Conservation (phyloP, 2,329 filamentous ascomycete species). For the Alternaria angustiovoidea region DNA sequence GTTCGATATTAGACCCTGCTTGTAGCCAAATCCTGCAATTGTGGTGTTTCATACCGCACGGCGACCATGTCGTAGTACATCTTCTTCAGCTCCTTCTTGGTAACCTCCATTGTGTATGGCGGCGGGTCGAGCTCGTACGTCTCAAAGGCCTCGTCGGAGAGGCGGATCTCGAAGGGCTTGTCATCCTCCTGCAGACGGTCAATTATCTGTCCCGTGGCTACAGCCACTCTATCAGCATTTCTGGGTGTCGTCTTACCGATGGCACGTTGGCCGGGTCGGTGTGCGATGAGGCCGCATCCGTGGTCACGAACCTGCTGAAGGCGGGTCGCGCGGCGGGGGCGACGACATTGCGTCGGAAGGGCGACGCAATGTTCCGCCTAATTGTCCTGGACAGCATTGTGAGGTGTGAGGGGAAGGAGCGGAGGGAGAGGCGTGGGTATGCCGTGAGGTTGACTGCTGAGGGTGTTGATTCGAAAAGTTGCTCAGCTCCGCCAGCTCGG, state of each 20-base stretch:
- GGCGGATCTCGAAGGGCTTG: constrained; percentile 87
- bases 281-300: constrained; percentile 90
- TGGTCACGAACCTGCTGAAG: constrained; percentile 83
- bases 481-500: constrained; percentile 29
- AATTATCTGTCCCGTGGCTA: constrained; percentile 21
- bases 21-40: background rate
- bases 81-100: constrained; percentile 97
- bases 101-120: constrained; percentile 88
- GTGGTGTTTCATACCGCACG: constrained; percentile 73
- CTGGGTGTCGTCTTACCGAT: constrained; percentile 59
- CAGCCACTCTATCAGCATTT: constrained; percentile 6
- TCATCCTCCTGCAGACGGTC: constrained; percentile 77
- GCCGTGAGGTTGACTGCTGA: constrained; percentile 24
- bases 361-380: constrained; percentile 51
- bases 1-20: constrained; percentile 26
- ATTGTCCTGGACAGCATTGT: constrained; percentile 53
- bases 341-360: constrained; percentile 50
- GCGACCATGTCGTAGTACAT: constrained; percentile 99
- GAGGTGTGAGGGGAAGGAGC: constrained; percentile 30
- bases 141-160: constrained; percentile 99
- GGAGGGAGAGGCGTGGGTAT: constrained; percentile 22
- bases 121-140: constrained; percentile 98
- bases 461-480: constrained; percentile 33
- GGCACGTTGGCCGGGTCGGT: constrained; percentile 80
- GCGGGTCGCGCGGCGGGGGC: constrained; percentile 45